phyloP scores from a whole-genome alignment of 768 basidiomycete genomes.

The Hemileccinum rubropunctum region DNA sequence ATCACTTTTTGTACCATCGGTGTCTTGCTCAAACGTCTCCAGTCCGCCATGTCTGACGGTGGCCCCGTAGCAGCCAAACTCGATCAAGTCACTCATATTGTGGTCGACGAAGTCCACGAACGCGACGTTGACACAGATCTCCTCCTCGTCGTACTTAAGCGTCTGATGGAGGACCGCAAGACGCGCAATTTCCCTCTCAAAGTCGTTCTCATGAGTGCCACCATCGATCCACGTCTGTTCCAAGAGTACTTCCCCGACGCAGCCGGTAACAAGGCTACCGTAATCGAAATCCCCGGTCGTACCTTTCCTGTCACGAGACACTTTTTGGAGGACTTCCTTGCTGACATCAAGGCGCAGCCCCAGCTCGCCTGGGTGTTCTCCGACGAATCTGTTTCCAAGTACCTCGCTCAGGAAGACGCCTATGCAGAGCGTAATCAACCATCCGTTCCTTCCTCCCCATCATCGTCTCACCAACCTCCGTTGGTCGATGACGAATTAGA shows the following conservation, averaged over 20 bases:
- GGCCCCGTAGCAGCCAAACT: conserved; percentile 38
- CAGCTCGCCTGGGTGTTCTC: conserved; percentile 60
- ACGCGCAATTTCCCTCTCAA: conserved; percentile 71
- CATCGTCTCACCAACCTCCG: conserved; percentile 6
- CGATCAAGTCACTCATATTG: conserved; percentile 82
- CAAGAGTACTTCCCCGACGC: conserved; percentile 79
- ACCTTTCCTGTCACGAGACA: conserved; percentile 83
- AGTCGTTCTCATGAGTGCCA: conserved; percentile 93
- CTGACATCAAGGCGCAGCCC: conserved; percentile 41
- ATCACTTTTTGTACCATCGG: conserved; percentile 94
- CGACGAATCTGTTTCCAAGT: conserved; percentile 69
- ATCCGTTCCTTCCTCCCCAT: conserved; percentile 1
- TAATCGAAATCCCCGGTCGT: conserved; percentile 86
- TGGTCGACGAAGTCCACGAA: conserved; percentile 97
- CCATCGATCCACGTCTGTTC: conserved; percentile 89
- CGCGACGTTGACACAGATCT: conserved; percentile 93
- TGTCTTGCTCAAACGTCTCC: conserved; percentile 83
- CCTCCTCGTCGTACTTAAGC: conserved; percentile 84
- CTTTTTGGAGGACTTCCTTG: conserved; percentile 77
- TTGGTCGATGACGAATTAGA: conserved; percentile 58
- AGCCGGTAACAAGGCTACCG: conserved; percentile 55
- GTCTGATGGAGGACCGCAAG: conserved; percentile 72
- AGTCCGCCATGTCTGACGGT: conserved; percentile 59
- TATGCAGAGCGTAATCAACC: conserved; percentile 13
- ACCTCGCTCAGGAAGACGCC: conserved; percentile 58